These are phyloP conservation scores for Cephaloascus albidus DNA, from an alignment of 805 yeast species.

Conservation along the genomic window DNA sequence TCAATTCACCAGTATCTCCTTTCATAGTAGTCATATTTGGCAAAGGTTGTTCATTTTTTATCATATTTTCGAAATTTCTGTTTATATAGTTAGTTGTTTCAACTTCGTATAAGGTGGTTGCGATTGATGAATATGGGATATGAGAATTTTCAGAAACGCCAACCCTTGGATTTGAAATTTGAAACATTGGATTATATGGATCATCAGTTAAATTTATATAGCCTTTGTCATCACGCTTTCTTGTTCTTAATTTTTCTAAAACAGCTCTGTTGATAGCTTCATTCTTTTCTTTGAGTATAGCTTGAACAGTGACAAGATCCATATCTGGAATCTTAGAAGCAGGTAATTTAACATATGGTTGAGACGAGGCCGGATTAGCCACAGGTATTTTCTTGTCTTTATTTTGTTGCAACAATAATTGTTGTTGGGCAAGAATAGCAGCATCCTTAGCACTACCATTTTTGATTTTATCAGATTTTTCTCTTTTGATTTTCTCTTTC, in stretches of 20 bases:
- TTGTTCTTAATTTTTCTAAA: slow-evolving; percentile 66
- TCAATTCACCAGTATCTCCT: slow-evolving; percentile 40
- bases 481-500: slow-evolving; percentile 10
- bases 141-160: slow-evolving; percentile 46
- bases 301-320: slow-evolving; percentile 76
- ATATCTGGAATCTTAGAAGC: slow-evolving; percentile 90
- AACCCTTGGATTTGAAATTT: slow-evolving; percentile 47
- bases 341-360: slow-evolving; percentile 81
- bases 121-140: slow-evolving; percentile 73
- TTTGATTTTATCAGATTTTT: slow-evolving; percentile 6
- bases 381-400: slow-evolving; percentile 4
- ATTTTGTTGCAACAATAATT: slow-evolving; percentile 11
- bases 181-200: slow-evolving; percentile 73
- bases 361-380: slow-evolving; percentile 27
- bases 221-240: slow-evolving; percentile 58
- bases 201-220: slow-evolving; percentile 85
- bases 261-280: slow-evolving; percentile 77
- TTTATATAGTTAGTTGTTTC: slow-evolving; percentile 50
- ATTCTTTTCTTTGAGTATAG: slow-evolving; percentile 65
- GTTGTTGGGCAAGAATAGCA: slow-evolving; percentile 4
- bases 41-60: slow-evolving; percentile 35
- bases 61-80: slow-evolving; percentile 25
- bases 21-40: slow-evolving; percentile 35
- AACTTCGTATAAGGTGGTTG: slow-evolving; percentile 57
- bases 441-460: slow-evolving; percentile 4